A percentile compares a stretch with the other conserved stretches of the same genome.
Evolutionary conservation across 371 early-diverging fungal species (phyloP).

Genomic region (Mucor circinelloides): DNA sequence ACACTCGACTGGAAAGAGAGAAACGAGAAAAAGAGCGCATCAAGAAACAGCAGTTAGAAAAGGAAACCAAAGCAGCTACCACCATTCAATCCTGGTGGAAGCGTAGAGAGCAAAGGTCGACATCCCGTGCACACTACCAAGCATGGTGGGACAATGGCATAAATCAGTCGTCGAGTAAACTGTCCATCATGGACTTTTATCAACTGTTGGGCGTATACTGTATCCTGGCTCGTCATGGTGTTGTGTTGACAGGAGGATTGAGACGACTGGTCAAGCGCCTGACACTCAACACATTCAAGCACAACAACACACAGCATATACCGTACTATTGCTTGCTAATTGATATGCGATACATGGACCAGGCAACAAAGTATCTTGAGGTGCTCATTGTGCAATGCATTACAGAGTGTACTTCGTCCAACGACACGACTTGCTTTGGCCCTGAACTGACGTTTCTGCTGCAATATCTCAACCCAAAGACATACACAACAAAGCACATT

Average conservation of each 20-base stretch:
- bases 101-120: conserved; percentile 4
- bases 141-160: conserved; percentile 27
- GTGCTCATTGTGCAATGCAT: conserved; percentile 31
- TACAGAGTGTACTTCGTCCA: conserved; percentile 13
- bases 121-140: conserved; percentile 22
- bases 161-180: neutral
- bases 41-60: conserved; percentile 13
- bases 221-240: conserved; percentile 7
- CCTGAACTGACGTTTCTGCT: conserved; percentile 54
- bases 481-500: conserved; percentile 32
- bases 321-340: conserved; percentile 35
- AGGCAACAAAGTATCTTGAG: conserved; percentile 28
- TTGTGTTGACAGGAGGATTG: neutral
- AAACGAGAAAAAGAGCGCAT: conserved; percentile 40
- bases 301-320: neutral
- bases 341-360: conserved; percentile 28
- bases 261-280: conserved; percentile 19
- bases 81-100: conserved; percentile 43
- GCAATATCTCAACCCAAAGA: conserved; percentile 53
- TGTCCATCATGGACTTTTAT: conserved; percentile 19
- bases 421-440: conserved; percentile 37
- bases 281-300: conserved; percentile 19
- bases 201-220: conserved; percentile 33
- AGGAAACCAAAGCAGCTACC: conserved; percentile 23
- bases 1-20: conserved; percentile 37